Evolutionary conservation across 192 early-diverging fungal genomes (phyloP).

Genomic region (Coemansia furcata): DNA sequence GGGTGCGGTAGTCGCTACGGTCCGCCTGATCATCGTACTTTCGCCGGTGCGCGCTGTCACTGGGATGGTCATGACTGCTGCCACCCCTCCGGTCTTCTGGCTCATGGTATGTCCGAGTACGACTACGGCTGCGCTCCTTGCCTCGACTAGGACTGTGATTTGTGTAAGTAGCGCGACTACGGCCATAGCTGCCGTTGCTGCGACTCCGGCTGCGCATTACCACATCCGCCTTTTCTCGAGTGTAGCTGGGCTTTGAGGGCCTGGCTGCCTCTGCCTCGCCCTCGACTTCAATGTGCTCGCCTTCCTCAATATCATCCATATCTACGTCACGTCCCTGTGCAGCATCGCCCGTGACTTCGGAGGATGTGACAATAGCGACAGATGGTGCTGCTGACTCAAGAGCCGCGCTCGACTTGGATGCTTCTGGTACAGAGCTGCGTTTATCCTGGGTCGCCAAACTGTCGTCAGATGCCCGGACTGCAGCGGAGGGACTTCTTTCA

Average conservation of each 20-base stretch:
- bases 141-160: conserved; percentile 12
- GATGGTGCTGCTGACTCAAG: background rate
- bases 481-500: conserved; percentile 10
- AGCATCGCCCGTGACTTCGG: background rate
- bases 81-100: conserved; percentile 8
- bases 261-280: conserved; percentile 7
- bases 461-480: background rate
- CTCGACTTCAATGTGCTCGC: conserved; percentile 45
- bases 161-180: background rate
- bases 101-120: conserved; percentile 15
- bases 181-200: conserved; percentile 12
- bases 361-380: background rate
- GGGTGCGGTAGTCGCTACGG: conserved; percentile 23
- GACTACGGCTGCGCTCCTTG: conserved; percentile 19
- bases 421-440: background rate
- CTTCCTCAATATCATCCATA: conserved; percentile 50
- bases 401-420: background rate
- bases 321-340: background rate
- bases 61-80: conserved; percentile 21
- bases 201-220: conserved; percentile 13
- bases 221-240: background rate
- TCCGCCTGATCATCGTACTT: conserved; percentile 30
- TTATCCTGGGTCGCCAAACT: background rate
- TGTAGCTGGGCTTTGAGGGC: background rate
- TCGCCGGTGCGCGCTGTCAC: conserved; percentile 18